These are phyloP conservation scores for Stenogyne calaminthoides DNA, from an alignment of 305 asterid genomes.

Conservation along the genomic window DNA sequence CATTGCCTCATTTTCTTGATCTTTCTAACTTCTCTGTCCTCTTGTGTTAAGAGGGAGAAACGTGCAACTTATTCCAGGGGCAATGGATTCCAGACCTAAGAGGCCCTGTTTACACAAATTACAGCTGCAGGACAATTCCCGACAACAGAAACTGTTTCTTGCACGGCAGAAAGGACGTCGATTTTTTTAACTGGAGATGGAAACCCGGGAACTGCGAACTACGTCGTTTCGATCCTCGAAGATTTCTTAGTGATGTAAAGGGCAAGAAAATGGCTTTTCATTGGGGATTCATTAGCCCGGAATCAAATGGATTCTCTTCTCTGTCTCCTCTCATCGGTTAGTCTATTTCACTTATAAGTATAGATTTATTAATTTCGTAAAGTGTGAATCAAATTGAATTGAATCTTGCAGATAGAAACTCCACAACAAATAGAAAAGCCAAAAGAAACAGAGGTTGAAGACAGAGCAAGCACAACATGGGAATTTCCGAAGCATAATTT, in stretches of 20 bases:
- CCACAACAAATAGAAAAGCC: constrained; percentile 37
- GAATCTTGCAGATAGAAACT: constrained; percentile 48
- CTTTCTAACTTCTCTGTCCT: too few relatives aligned
- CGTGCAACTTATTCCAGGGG: constrained; percentile 60
- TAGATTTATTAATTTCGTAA: too few relatives aligned
- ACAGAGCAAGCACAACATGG: constrained; percentile 39
- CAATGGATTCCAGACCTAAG: constrained; percentile 51
- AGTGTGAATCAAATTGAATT: background rate
- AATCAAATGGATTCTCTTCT: constrained; percentile 83
- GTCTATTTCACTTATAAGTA: constrained; percentile 24
- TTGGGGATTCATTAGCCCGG: constrained; percentile 73
- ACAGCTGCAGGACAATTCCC: constrained; percentile 64
- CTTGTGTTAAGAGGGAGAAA: constrained; percentile 24
- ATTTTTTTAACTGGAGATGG: constrained; percentile 79
- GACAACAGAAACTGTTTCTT: constrained; percentile 51
- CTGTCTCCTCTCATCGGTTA: constrained; percentile 69
- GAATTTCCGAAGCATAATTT: constrained; percentile 51
- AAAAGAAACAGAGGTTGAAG: too few relatives aligned
- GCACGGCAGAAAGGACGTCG: constrained; percentile 58
- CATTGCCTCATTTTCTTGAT: background rate
- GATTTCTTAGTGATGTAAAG: constrained; percentile 41
- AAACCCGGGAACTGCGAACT: constrained; percentile 61
- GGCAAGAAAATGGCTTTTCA: constrained; percentile 73
- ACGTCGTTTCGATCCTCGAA: constrained; percentile 45
- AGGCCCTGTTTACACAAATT: constrained; percentile 50